A percentile compares a stretch with the other conserved stretches of the same genome.
Conservation (phyloP, 108 stramenopile species). For the Conticribra guillardii region DNA sequence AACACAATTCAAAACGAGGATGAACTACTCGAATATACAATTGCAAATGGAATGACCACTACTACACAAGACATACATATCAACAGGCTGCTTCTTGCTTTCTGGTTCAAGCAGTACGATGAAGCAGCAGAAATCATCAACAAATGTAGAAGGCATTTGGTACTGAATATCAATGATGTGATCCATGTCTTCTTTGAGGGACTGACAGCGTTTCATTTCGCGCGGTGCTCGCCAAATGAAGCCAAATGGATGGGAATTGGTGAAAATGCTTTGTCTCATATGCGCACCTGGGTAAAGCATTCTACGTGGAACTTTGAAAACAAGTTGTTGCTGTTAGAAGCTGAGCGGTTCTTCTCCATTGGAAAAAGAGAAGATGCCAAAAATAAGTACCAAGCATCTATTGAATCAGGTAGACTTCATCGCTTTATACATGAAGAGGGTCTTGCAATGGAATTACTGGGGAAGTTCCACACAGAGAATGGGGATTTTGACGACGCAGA, state of each 20-base stretch:
- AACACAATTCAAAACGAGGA: background rate
- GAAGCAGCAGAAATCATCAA: background rate
- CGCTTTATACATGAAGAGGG: no score
- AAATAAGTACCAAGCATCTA: no score
- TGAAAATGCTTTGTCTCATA: background rate
- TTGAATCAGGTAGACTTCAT: no score
- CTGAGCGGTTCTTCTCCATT: background rate
- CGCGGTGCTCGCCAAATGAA: background rate
- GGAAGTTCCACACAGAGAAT: no score
- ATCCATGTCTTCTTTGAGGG: background rate
- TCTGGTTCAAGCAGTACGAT: background rate
- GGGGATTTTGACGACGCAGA: no score
- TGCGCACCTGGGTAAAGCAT: background rate
- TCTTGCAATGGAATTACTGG: no score
- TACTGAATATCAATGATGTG: background rate
- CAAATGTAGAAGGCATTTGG: background rate
- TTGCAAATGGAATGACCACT: background rate
- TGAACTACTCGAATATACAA: background rate
- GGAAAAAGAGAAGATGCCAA: no score
- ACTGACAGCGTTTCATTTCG: background rate
- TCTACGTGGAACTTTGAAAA: background rate
- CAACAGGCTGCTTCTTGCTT: background rate
- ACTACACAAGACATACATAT: background rate
- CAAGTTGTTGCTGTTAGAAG: background rate
- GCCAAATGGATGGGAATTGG: background rate